phyloP scores from a whole-genome alignment of 169 alveolate genomes.

The Cryptosporidium tyzzeri region DNA sequence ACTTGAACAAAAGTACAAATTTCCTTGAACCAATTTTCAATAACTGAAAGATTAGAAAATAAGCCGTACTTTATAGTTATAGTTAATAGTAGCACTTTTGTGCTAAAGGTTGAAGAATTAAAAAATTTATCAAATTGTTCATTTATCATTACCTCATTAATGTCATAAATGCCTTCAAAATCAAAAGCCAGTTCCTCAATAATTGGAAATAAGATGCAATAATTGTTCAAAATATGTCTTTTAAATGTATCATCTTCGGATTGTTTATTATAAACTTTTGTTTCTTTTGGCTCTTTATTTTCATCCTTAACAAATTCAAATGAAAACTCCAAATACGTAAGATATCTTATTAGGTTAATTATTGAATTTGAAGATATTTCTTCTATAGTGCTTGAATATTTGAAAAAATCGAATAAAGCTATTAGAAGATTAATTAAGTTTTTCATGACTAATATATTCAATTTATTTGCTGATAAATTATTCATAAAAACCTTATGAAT shows the following conservation, averaged over 20 bases:
- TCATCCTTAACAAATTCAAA: constrained; percentile 15
- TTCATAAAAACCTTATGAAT: constrained; percentile 37
- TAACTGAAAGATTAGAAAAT: constrained; percentile 9
- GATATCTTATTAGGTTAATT: constrained; percentile 21
- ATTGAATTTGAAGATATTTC: background rate
- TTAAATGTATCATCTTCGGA: background rate
- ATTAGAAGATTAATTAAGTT: constrained; percentile 18
- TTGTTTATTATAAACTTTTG: background rate
- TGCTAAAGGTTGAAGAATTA: background rate
- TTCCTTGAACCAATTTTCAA: constrained; percentile 38
- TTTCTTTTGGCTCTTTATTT: constrained; percentile 11
- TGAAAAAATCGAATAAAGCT: constrained; percentile 21
- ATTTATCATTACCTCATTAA: background rate
- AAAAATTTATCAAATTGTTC: background rate
- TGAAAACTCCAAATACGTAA: constrained; percentile 47
- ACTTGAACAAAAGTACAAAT: background rate
- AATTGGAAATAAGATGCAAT: background rate
- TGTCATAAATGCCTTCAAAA: background rate
- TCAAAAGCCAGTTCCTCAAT: background rate
- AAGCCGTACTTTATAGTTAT: constrained; percentile 13
- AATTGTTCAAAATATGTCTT: background rate
- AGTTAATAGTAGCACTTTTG: background rate
- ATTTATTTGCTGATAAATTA: constrained; percentile 3
- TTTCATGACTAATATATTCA: constrained; percentile 7
- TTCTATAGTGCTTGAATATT: background rate